Percentiles rank a stretch among this genome's conserved stretches.
These are phyloP conservation scores for Rossbeevera mucosa DNA, from an alignment of 768 basidiomycete species.

Conservation along the genomic window DNA sequence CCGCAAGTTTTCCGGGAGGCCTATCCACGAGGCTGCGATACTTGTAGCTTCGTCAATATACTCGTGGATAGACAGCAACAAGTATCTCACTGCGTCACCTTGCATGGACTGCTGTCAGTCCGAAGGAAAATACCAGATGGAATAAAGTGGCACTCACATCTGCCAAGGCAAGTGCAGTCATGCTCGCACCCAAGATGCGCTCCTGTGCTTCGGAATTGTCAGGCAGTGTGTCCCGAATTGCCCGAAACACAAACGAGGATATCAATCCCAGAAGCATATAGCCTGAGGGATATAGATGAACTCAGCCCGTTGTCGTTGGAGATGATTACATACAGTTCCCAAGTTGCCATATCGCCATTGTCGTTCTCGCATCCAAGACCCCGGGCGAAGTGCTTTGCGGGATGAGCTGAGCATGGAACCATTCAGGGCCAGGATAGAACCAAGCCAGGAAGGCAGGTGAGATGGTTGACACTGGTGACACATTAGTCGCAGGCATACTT, in stretches of 20 bases:
- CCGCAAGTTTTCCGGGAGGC: conserved; percentile 53
- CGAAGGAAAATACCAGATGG: neutral
- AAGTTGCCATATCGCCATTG: conserved; percentile 64
- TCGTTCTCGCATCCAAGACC: conserved; percentile 45
- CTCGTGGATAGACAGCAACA: neutral
- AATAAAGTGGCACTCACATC: conserved; percentile 47
- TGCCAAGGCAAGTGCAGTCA: conserved; percentile 61
- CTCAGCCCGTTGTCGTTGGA: neutral
- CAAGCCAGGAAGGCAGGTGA: conserved; percentile 48
- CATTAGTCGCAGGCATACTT: conserved; percentile 13
- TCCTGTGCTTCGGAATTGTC: conserved; percentile 60
- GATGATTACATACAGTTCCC: conserved; percentile 48
- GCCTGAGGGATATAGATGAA: conserved; percentile 34
- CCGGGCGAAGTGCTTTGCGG: conserved; percentile 34
- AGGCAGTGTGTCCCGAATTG: conserved; percentile 55
- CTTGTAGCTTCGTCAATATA: conserved; percentile 39
- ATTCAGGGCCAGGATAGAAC: conserved; percentile 54
- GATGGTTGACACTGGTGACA: conserved; percentile 43
- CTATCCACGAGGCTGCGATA: conserved; percentile 51
- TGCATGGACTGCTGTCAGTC: conserved; percentile 4
- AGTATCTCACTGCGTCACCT: conserved; percentile 58
- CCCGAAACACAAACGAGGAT: conserved; percentile 63
- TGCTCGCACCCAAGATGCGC: conserved; percentile 57
- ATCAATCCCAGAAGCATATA: conserved; percentile 62
- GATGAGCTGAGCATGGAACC: conserved; percentile 66